Percentiles rank a stretch among this genome's conserved stretches.
Evolutionary conservation across 1,284 basidiomycete species (phyloP).

Genomic region (Pseudozyma pruni): DNA sequence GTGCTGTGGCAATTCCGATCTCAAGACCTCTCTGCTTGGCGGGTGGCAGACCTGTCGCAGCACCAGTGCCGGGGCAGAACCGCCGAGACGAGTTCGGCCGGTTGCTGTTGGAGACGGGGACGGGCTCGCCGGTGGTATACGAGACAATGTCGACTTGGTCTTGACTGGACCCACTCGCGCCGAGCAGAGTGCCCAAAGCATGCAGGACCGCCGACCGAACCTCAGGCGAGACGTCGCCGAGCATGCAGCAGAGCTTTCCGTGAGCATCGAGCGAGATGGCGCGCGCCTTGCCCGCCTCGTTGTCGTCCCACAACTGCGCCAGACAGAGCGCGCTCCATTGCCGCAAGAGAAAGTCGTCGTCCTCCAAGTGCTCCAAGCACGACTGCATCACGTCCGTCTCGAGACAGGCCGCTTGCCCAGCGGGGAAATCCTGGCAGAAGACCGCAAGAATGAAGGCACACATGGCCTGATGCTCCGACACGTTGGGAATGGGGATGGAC

Average conservation of each 20-base stretch:
- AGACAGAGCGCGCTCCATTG: slow-evolving; percentile 96
- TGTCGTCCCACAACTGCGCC: slow-evolving; percentile 92
- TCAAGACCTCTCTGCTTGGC: slow-evolving; percentile 76
- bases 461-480: slow-evolving; percentile 97
- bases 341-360: slow-evolving; percentile 88
- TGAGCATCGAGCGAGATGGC: slow-evolving; percentile 85
- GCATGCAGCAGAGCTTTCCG: slow-evolving; percentile 82
- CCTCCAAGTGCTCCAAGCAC: slow-evolving; percentile 82
- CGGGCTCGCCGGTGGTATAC: slow-evolving; percentile 25
- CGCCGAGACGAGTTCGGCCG: slow-evolving; percentile 24
- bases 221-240: slow-evolving; percentile 90
- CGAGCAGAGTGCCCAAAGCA: slow-evolving; percentile 91
- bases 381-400: slow-evolving; percentile 87
- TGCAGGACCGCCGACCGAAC: slow-evolving; percentile 91
- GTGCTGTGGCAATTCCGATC: slow-evolving; percentile 72
- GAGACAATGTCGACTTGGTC: slow-evolving; percentile 56
- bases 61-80: slow-evolving; percentile 82
- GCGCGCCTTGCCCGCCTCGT: slow-evolving; percentile 88
- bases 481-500: slow-evolving; percentile 78
- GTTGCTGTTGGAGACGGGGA: slow-evolving; percentile 14
- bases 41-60: slow-evolving; percentile 80
- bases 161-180: slow-evolving; percentile 76
- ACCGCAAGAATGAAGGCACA: slow-evolving; percentile 97
- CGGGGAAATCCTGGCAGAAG: slow-evolving; percentile 85
- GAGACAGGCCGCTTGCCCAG: slow-evolving; percentile 87